A percentile compares a stretch with the other conserved stretches of the same genome.
Conservation (phyloP, 2,329 filamentous ascomycete genomes). For the Aspergillus sp. region DNA sequence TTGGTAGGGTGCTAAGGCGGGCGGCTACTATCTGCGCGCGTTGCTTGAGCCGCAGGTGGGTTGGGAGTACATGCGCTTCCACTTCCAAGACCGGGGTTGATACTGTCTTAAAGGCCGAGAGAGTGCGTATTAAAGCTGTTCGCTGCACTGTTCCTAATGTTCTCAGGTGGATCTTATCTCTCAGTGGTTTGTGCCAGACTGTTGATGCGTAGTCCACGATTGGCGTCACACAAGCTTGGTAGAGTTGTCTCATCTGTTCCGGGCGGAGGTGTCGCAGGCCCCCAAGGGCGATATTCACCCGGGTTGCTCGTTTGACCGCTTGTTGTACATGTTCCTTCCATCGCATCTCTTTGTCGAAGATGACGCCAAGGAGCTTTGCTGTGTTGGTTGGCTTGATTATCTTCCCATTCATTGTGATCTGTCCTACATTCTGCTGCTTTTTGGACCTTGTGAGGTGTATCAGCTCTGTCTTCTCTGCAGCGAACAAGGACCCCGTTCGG, state of each 20-base stretch:
- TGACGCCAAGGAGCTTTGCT: constrained; percentile 26
- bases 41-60: too few species aligned
- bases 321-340: constrained; percentile 26
- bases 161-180: neutral
- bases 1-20: neutral
- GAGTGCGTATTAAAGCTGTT: too few species aligned
- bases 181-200: constrained; percentile 19
- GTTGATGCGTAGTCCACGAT: constrained; percentile 24
- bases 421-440: too few species aligned
- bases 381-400: constrained; percentile 15
- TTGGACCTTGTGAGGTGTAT: too few species aligned
- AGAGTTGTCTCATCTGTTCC: constrained; percentile 25
- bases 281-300: constrained; percentile 15
- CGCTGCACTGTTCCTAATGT: neutral
- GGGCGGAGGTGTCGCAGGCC: constrained; percentile 23
- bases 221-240: constrained; percentile 24
- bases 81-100: too few species aligned
- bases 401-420: too few species aligned
- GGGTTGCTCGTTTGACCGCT: constrained; percentile 20
- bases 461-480: too few species aligned
- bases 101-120: too few species aligned
- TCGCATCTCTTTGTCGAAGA: constrained; percentile 21
- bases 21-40: too few species aligned
- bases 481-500: too few species aligned
- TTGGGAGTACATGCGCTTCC: too few species aligned